Conservation (phyloP, 2,329 filamentous ascomycete species). For the Claviceps pazoutovae region DNA sequence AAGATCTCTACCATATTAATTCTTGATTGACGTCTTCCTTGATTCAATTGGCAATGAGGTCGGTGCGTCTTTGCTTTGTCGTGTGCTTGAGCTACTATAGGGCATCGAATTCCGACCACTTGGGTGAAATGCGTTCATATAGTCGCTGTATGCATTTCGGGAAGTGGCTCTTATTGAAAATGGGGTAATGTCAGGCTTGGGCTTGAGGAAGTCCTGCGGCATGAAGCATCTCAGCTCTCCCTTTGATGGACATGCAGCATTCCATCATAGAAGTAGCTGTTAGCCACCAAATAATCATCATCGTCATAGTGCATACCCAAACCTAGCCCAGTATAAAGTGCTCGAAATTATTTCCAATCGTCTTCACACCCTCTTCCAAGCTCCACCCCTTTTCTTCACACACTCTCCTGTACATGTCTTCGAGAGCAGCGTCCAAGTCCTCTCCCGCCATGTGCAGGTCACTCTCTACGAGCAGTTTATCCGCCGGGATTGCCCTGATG, state of each 20-base stretch:
- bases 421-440: constrained; percentile 63
- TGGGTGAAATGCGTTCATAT: no score
- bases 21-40: no score
- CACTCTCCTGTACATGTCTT: constrained; percentile 61
- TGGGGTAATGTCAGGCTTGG: no score
- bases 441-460: constrained; percentile 75
- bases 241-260: background rate
- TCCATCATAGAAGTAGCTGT: background rate
- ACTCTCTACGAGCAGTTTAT: constrained; percentile 74
- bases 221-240: no score
- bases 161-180: no score
- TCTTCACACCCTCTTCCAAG: constrained; percentile 54
- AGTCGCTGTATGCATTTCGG: no score
- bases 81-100: no score
- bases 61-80: no score
- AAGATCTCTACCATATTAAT: no score
- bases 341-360: constrained; percentile 61
- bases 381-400: constrained; percentile 69
- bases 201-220: no score
- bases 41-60: no score
- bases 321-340: constrained; percentile 54
- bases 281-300: background rate
- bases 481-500: constrained; percentile 59
- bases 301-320: background rate
- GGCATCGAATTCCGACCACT: no score